Base-by-base conservation (phyloP, 805 yeast species). In the Ogataea kodamae region DNA sequence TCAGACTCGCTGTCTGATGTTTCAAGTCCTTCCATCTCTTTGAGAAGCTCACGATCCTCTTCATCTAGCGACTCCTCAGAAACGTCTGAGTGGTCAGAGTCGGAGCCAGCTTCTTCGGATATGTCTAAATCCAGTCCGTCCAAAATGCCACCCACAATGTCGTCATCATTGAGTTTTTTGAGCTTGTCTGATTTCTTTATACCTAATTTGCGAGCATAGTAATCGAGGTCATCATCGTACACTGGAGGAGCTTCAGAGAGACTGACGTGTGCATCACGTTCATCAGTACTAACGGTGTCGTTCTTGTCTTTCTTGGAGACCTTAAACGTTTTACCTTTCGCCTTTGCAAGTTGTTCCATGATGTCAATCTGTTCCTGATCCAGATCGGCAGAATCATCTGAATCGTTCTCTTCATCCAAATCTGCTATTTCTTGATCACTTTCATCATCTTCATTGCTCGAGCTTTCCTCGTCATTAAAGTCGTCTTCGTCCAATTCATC, bases 191-290 rank as follows among this genome's bases (percentile, higher is more conserved):
- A 74, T 43, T 77, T 77, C 37, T 65, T 67, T 46, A 84, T 55
- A 1, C 94, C 94, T 7, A 89, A 65, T 49, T 83, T 80, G 43
- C 81, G 81, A 3, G 96, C 89, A 55, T 87, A 89, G 52, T 81
- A 86, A 25, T 72, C 76, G 61, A 84, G 78, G 34, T 89, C 95
- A 37, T 75, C 79, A 39, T 85, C 94, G 46, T 83, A 94, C 46
- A 71, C 68, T 20, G 70, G 59, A 5, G 71, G 68, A 28, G 62
- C 61, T 46, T 74, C 51, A 21, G 70, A 59, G n/a, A n/a, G n/a
- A n/a, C n/a, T n/a, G n/a, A n/a, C n/a, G n/a, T n/a, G n/a, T n/a
- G n/a, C n/a, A n/a, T n/a, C n/a, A n/a, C n/a, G n/a, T n/a, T n/a
- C n/a, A n/a, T n/a, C n/a, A n/a, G n/a, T n/a, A n/a, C n/a, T n/a